Evolutionary conservation across 257 asterid genomes (phyloP).

Genomic region (Scutellaria barbata): DNA sequence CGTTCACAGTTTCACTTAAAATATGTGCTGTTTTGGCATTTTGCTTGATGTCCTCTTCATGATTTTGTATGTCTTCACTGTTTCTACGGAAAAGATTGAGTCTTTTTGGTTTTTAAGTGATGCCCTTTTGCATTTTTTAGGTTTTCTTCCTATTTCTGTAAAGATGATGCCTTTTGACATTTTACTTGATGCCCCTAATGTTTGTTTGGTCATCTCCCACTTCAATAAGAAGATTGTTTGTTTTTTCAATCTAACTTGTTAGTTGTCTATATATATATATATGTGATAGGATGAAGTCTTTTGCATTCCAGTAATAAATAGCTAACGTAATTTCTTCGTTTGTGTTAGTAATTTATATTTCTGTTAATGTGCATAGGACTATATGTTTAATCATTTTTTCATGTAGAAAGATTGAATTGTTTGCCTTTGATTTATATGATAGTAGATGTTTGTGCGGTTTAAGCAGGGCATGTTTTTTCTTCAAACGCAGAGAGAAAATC

Average conservation of each 20-base stretch:
- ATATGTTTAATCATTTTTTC: slow-evolving; percentile 20
- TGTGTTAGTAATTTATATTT: neutral
- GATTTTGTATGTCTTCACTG: slow-evolving; percentile 29
- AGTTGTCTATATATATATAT: slow-evolving; percentile 27
- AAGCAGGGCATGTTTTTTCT: slow-evolving; percentile 75
- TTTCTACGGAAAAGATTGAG: slow-evolving; percentile 30
- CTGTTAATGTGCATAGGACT: slow-evolving; percentile 20
- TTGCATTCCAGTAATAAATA: neutral
- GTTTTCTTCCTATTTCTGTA: slow-evolving; percentile 24
- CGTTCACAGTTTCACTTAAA: slow-evolving; percentile 15
- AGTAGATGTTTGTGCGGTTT: slow-evolving; percentile 42
- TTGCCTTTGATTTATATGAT: neutral
- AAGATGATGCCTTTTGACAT: slow-evolving; percentile 41
- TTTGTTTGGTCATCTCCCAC: slow-evolving; percentile 12
- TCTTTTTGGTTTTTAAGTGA: slow-evolving; percentile 35
- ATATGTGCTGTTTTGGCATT: slow-evolving; percentile 25
- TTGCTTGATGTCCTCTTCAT: slow-evolving; percentile 35
- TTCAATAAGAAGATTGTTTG: slow-evolving; percentile 26
- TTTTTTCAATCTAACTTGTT: neutral
- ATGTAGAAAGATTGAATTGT: slow-evolving; percentile 8
- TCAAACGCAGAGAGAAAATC: slow-evolving; percentile 85
- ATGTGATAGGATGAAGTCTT: slow-evolving; percentile 27
- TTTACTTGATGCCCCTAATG: slow-evolving; percentile 23
- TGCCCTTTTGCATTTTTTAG: slow-evolving; percentile 20
- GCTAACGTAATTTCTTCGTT: neutral